Base-by-base conservation (phyloP, 208 protist species). In the Acanthamoeba culbertsoni region DNA sequence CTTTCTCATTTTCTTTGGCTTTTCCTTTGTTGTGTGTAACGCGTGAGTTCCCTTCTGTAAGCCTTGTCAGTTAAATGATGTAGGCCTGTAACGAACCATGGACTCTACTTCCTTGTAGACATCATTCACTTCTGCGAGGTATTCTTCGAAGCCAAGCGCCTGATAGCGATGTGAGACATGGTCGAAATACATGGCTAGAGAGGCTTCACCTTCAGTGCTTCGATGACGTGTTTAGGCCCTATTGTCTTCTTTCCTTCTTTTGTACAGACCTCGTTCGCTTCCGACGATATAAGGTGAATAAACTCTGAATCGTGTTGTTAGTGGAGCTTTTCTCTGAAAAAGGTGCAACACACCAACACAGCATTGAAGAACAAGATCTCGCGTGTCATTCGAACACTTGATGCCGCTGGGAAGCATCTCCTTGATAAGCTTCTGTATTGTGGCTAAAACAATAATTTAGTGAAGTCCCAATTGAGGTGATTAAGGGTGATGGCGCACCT, bases 361-460 rank as follows among this genome's bases (percentile, higher is more conserved):
- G 82, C 94, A 95, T 33, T 95, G 82, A 20, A 95, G 79, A 45
- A 95, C 77, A 16, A 95, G 42, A 95, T 95, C 94, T 95, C 94
- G 63, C n/a, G 94, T 95, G 14, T 95, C 94, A 18, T 91, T 94
- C 26, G 94, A 95, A 59, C 94, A 95, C 55, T 93, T 94, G 43
- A 95, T 48, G 84, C 77, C 93, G 28, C 55, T 26, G 23, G 94
- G 94, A 86, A 95, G 62, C 65, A 95, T 93, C 40, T 95, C 94
- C 46, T 94, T 94, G 20, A 95, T 95, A 12, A 95, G 51, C 46
- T 95, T 94, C 62, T 92, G 57, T 20, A 95, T 92, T 2, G 94
- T 95, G 7, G 94, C 94, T 95, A 77, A 43, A 43, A 26, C n/a
- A 79, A 77, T 20, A 59, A 59, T 40, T 57, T 51, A 10, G 16